Evolutionary conservation across 2,329 filamentous ascomycete genomes (phyloP), one percentile per base, ranked within the genome.

Genomic region (Aaosphaeria pasadenensis): DNA sequence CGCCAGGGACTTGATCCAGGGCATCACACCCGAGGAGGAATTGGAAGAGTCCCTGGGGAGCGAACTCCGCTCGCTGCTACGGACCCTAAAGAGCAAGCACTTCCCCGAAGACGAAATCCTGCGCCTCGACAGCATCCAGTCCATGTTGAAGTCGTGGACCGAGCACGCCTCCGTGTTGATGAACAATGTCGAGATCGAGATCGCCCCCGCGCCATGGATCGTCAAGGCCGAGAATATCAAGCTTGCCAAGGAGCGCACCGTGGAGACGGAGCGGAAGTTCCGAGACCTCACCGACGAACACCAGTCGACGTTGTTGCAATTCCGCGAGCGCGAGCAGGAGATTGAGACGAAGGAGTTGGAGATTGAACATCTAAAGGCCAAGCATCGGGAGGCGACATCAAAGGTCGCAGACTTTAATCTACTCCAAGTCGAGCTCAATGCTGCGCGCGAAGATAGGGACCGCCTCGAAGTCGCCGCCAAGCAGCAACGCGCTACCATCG

Each of bases 291-390:
- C 86, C 59, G 88, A 91, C 45, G 87, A 92, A 56, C 82, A 94
- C 56, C 84, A 86, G 55, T 89, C 92, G 62, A 85, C 87, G 17
- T 86, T 88, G 4, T 65, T 72, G 13, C 67, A 74, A 48, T 66
- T 80, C 36, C 88, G 91, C 66, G 85, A 86, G 33, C 82, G 95
- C 45, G 91, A 95, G 68, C 92, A 95, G 49, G 81, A 89, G 28
- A 82, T 86, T n/a, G 87, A 67, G 30, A 69, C 65, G 1, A 67
- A 67, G 43, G 59, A 66, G 24, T 57, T 96, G 57, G 91, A 94
- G 70, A 95, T 96, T 57, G 92, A 96, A 71, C 89, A 94, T 38
- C 83, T 97, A 35, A 89, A 95, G 69, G 88, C 89, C 30, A 63
- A 65, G 51, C 58, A 60, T 42, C 55, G 58, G 9, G 63, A 69